Evolutionary conservation across 2,329 filamentous ascomycete genomes (phyloP), one percentile per base, ranked within the genome.

Genomic region (Monosporascus sp.): DNA sequence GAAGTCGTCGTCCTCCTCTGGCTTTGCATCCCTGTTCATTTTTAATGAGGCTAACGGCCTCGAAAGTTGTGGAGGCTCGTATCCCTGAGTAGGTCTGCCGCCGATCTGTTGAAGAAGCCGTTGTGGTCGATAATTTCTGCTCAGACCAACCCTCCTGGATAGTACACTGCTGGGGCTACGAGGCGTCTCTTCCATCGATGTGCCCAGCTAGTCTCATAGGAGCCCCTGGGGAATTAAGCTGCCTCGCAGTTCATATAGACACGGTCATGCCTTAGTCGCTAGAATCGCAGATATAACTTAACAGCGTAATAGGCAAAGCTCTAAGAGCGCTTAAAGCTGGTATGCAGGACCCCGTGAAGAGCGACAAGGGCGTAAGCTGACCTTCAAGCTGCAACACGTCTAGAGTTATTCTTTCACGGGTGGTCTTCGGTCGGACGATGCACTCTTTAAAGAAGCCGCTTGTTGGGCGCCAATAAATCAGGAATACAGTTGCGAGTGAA

Each of bases 1-100:
- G 35, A 65, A 58, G 18, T 62, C 55, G 24, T 60, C 57, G 17
- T 63, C 57, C 15, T 65, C 55, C 24, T 56, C 51, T 5, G 52
- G 25, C 45, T 60, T 59, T 18, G 9, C 17, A 36, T 18, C 27
- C 50, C 44, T 25, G 15, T 49, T 54, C 57, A 61, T 63, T 39
- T 22, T 55, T 45, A 46, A 41, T 39, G 50, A 41, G 27, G 47
- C 15, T 20, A 41, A 24, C 18, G 48, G 24, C 31, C 50, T 53
- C 37, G 44, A 46, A 37, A 20, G 35, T 5, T 57, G 51, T 35
- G 36, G 17, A 46, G 54, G 48, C 43, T 48, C 11, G 20, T 47
- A 39, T 18, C 43, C 25, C 14, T 48, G 47, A 39, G 49, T 41
- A 17, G 22, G 22, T 52, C 39, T 54, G 31, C 58, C 58, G 8